A percentile compares a stretch with the other conserved stretches of the same genome.
These are phyloP conservation scores for Suillus discolor DNA, from an alignment of 768 basidiomycete species.

Conservation along the genomic window DNA sequence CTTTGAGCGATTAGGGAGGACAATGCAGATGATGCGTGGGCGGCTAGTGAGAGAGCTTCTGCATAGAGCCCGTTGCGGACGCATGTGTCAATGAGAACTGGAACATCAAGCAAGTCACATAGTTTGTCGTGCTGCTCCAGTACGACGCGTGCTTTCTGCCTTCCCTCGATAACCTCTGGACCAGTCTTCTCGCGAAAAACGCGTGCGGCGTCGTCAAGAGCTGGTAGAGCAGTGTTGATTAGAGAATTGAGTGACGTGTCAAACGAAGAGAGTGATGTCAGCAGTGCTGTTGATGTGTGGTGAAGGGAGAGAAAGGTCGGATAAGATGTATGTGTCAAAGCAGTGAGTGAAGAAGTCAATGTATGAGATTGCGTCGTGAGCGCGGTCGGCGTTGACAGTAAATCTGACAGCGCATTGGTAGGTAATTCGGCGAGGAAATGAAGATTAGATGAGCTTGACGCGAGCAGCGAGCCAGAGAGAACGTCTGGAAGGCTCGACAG, in stretches of 20 bases:
- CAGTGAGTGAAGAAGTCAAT: slow-evolving; percentile 86
- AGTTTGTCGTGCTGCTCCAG: slow-evolving; percentile 94
- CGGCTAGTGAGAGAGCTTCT: slow-evolving; percentile 85
- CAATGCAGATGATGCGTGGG: slow-evolving; percentile 63
- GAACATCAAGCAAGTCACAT: slow-evolving; percentile 88
- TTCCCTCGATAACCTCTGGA: slow-evolving; percentile 63
- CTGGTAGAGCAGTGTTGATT: slow-evolving; percentile 67
- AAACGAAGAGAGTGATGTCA: slow-evolving; percentile 71
- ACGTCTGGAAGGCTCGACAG: slow-evolving; percentile 28
- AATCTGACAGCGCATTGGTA: slow-evolving; percentile 62
- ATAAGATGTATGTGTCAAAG: slow-evolving; percentile 89
- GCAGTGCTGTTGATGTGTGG: slow-evolving; percentile 72
- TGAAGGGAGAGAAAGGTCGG: slow-evolving; percentile 91
- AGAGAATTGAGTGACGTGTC: slow-evolving; percentile 73
- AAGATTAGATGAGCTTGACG: slow-evolving; percentile 23
- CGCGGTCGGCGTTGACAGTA: slow-evolving; percentile 72
- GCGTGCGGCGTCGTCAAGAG: slow-evolving; percentile 71
- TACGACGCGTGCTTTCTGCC: slow-evolving; percentile 79
- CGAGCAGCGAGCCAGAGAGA: slow-evolving; percentile 20
- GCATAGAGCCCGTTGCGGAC: slow-evolving; percentile 91
- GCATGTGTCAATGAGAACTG: slow-evolving; percentile 89
- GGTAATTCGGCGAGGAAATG: slow-evolving; percentile 69
- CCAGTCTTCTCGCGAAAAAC: slow-evolving; percentile 77
- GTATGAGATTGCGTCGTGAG: slow-evolving; percentile 86
- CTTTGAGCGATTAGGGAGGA: slow-evolving; percentile 47